Evolutionary conservation across 176 grass and related monocot genomes (phyloP).

Genomic region (Elaeis guineensis): DNA sequence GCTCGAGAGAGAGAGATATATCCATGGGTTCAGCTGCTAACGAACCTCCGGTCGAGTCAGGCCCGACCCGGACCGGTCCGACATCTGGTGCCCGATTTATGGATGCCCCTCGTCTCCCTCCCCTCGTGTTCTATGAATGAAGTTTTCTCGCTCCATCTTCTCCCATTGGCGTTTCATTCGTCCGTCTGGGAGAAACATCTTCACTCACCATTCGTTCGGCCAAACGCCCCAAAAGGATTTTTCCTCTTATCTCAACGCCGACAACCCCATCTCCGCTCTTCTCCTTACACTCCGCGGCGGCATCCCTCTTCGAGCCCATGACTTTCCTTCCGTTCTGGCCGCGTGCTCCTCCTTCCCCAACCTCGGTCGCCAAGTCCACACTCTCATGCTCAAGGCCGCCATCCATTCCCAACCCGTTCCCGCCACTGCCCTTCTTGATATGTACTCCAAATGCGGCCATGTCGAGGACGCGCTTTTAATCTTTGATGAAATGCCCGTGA

Average conservation of each 20-base stretch:
- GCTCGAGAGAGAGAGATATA: too few relatives aligned
- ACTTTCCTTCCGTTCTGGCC: conserved; percentile 29
- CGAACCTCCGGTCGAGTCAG: too few relatives aligned
- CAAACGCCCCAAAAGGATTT: too few relatives aligned
- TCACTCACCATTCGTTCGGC: not conserved
- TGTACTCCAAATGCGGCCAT: conserved; percentile 26
- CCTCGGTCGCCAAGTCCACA: conserved; percentile 12
- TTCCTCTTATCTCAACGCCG: too few relatives aligned
- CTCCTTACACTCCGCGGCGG: not conserved
- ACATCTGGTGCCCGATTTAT: too few relatives aligned
- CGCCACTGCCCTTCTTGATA: conserved; percentile 41
- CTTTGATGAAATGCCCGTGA: conserved; percentile 52
- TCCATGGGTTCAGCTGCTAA: too few relatives aligned
- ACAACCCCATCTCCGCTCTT: too few relatives aligned
- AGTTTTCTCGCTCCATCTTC: not conserved
- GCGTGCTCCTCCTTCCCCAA: conserved; percentile 8
- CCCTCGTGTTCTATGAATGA: too few relatives aligned
- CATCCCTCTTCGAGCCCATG: not conserved
- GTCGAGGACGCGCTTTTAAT: conserved; percentile 25
- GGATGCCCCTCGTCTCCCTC: too few relatives aligned
- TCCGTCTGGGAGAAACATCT: too few relatives aligned
- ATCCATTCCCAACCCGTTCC: conserved; percentile 23
- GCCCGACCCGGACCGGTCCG: too few relatives aligned
- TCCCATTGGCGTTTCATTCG: too few relatives aligned
- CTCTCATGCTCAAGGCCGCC: conserved; percentile 34